Base-by-base conservation (phyloP, 179 eudicot species). In the Spinacia oleracea region DNA sequence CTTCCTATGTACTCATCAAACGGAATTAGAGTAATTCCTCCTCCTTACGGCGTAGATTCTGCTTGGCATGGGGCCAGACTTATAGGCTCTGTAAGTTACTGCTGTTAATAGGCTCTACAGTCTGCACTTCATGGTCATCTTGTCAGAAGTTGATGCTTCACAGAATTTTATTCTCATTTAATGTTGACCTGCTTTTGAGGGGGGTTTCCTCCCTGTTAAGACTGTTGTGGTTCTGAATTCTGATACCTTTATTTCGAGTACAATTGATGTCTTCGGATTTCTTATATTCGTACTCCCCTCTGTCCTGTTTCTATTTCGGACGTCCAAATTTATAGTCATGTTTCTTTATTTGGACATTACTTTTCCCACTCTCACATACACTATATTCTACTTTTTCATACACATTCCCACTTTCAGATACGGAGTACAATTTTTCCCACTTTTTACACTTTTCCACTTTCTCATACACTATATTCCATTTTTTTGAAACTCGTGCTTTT, bases 11-110 rank as follows among this genome's bases (percentile, higher is more conserved):
- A 89, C 79, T 78, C 87, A 58, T 80, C 91, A 42, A 78, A 46
- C 68, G 98, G 97, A 77, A 80, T 93, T 65, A 85, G 82, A 84
- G 96, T 94, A 29, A 60, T 90, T 59, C 86, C 98, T 68, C 94
- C 98, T 25, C 91, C 96, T 40, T 81, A 83, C 85, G 97, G 97
- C 38, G 85, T 78, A 40, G 93, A 94, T 84, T 90, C 98, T 81
- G 92, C 93, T 66, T 94, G 98, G 98, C 89, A 83, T 82, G 98
- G 98, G 74, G 98, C 97, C 55, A 91, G 91, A 87, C 91, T 93
- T 77, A 80, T 94, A 56, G 86, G 96, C 86, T 92, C 89, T 81
- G 98, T 94, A 87, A 90, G 91, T 82, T 70, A 69, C 51, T 74
- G 27, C 20, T 18, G 34, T 21, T 18, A 10, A 71, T 59, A 15